These are phyloP conservation scores for Quercus gilva DNA, from an alignment of 306 rosid genomes.

Conservation along the genomic window DNA sequence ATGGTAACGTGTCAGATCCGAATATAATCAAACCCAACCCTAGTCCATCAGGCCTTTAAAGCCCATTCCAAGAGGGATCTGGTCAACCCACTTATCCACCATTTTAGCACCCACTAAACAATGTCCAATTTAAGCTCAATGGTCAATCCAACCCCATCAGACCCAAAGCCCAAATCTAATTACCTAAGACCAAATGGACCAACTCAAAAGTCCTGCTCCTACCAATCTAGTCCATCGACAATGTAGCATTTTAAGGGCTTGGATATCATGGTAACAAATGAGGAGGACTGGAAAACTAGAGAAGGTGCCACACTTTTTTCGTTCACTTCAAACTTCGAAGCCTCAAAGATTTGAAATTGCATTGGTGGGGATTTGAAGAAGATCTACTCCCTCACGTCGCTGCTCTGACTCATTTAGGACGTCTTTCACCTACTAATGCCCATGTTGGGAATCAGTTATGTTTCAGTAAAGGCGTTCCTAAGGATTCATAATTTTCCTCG, in stretches of 20 bases:
- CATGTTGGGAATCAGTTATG: not conserved
- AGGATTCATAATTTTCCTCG: not conserved
- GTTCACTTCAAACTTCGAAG: not conserved
- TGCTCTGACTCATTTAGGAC: not conserved
- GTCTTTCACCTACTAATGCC: not conserved
- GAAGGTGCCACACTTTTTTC: not conserved
- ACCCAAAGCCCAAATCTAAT: too few species aligned
- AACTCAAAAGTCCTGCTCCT: too few species aligned
- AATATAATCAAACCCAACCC: too few species aligned
- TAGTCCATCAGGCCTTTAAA: too few species aligned
- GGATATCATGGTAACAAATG: not conserved
- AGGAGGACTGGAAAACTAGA: conserved; percentile 5
- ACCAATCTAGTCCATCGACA: too few species aligned
- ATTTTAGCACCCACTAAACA: too few species aligned
- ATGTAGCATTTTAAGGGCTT: not conserved
- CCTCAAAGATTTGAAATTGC: not conserved
- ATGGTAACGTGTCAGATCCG: too few species aligned
- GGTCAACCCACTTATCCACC: too few species aligned
- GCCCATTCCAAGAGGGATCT: too few species aligned
- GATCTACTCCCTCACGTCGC: conserved; percentile 2
- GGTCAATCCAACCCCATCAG: too few species aligned
- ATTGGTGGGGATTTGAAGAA: not conserved
- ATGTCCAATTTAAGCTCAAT: too few species aligned
- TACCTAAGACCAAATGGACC: too few species aligned
- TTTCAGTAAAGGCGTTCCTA: not conserved